Evolutionary conservation across 148 eudicot genomes (phyloP), one percentile per base, ranked within the genome.

Genomic region (Gaultheria prostrata): DNA sequence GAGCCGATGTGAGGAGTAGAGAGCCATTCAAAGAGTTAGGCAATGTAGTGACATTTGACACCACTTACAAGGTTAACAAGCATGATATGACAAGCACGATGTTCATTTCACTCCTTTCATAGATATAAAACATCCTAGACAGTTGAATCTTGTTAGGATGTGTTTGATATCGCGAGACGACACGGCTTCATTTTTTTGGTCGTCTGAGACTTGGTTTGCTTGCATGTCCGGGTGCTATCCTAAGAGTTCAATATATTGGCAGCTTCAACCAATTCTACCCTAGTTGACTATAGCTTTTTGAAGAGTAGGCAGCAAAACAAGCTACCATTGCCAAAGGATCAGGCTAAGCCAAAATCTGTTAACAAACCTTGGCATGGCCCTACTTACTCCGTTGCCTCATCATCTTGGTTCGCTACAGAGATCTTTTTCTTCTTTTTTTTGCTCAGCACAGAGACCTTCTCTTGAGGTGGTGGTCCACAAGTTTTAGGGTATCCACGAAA

Each of bases 401-500:
- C 32, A 11, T 11, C 39, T 70, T 30, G 74, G 8, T 70, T 32
- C 74, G 3, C 0, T 13, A 13, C 21, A 14, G 39, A 32, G 43
- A 30, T 32, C 74, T 14, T 26, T 28, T 69, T 30, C 39, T 30
- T 46, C 70, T 51, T 86, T 75, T 15, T 81, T 43, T 69, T 49
- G 79, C 54, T 63, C 65, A 3, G 10, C 70, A 63, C 70, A 9
- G 70, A 6, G 56, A 48, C 71, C 67, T 71, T 84, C 51, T 70
- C 82, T 77, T 69, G 74, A 45, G 91, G 88, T 8, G 89, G 89
- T 76, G 63, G 30, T 63, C 91, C 91, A 65, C 80, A 83, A 50
- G 88, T 79, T 75, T 30, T 86, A 8, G 87, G 92, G 71, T 73
- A 83, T 35, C 82, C 76, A 53, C 80, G 80, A 71, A 57, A 84